Evolutionary conservation across 345 rosid species (phyloP).

Genomic region (Citrus australasica): DNA sequence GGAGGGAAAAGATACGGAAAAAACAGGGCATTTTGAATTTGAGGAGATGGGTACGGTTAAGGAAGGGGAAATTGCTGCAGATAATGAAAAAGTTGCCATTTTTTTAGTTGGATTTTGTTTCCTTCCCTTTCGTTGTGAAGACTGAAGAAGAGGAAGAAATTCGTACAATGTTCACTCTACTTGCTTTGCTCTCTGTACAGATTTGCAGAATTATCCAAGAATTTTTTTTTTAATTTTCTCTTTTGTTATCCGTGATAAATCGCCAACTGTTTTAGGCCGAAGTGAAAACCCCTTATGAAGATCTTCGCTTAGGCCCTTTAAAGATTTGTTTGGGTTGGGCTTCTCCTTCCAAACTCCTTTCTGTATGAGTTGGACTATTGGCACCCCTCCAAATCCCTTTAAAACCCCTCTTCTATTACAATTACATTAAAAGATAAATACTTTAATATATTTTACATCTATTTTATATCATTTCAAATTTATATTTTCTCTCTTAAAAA

Average conservation of each 20-base stretch:
- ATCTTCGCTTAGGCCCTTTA: neutral
- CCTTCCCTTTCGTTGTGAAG: neutral
- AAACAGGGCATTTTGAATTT: slow-evolving; percentile 31
- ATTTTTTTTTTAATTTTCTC: neutral
- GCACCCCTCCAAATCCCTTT: no score
- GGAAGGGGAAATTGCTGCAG: slow-evolving; percentile 50
- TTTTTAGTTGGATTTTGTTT: slow-evolving; percentile 2
- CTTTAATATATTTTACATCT: no score
- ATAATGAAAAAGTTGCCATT: slow-evolving; percentile 62
- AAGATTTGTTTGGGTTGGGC: neutral
- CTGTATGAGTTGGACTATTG: no score
- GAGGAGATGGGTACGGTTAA: slow-evolving; percentile 34
- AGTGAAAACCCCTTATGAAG: neutral
- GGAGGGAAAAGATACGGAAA: slow-evolving; percentile 29
- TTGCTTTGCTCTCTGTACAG: neutral
- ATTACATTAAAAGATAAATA: no score
- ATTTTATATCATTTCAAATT: no score
- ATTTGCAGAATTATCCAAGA: slow-evolving; percentile 15
- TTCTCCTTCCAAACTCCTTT: neutral
- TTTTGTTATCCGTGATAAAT: neutral
- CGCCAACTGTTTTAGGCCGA: neutral
- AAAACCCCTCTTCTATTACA: no score
- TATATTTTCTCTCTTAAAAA: no score
- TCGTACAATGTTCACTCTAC: neutral
- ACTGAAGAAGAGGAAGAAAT: neutral